These are phyloP conservation scores for Paramecium tetraurelia DNA, from an alignment of 73 alveolate species.

Conservation along the genomic window DNA sequence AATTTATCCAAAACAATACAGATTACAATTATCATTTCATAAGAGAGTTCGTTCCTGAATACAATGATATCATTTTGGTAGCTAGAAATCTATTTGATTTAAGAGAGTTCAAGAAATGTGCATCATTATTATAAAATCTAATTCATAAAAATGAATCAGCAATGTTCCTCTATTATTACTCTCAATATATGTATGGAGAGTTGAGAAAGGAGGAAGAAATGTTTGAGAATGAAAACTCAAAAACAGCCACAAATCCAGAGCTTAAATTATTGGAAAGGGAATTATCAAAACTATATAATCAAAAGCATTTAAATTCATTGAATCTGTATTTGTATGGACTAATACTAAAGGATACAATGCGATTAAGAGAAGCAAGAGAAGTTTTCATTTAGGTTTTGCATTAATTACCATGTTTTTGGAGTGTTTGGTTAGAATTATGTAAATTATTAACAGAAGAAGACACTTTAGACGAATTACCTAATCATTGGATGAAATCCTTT, in stretches of 20 bases:
- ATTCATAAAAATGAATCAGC: slow-evolving; percentile 86
- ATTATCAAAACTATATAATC: slow-evolving; percentile 51
- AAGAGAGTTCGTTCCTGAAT: slow-evolving; percentile 73
- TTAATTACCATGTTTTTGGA: slow-evolving; percentile 93
- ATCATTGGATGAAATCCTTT: slow-evolving; percentile 96
- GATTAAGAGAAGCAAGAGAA: slow-evolving; percentile 83
- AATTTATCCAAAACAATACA: slow-evolving; percentile 62
- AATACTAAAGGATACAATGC: slow-evolving; percentile 85
- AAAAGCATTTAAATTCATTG: slow-evolving; percentile 62
- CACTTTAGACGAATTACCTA: slow-evolving; percentile 70
- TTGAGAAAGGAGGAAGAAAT: slow-evolving; percentile 94
- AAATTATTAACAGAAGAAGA: slow-evolving; percentile 72
- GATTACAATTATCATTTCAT: slow-evolving; percentile 69
- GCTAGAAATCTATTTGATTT: slow-evolving; percentile 91
- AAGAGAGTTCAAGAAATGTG: slow-evolving; percentile 92
- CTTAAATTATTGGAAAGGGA: slow-evolving; percentile 73
- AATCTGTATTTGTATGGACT: slow-evolving; percentile 90
- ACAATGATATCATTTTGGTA: slow-evolving; percentile 75
- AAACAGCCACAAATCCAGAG: slow-evolving; percentile 67
- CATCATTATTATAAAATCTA: slow-evolving; percentile 73
- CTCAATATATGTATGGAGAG: slow-evolving; percentile 82
- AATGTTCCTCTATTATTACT: slow-evolving; percentile 85
- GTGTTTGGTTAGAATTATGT: slow-evolving; percentile 96
- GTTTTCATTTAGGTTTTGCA: slow-evolving; percentile 86
- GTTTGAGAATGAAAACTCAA: slow-evolving; percentile 73